Percentiles rank a stretch among this genome's conserved stretches.
Conservation (phyloP, 1,139 yeast genomes). For the Groenewaldozyma sp. region DNA sequence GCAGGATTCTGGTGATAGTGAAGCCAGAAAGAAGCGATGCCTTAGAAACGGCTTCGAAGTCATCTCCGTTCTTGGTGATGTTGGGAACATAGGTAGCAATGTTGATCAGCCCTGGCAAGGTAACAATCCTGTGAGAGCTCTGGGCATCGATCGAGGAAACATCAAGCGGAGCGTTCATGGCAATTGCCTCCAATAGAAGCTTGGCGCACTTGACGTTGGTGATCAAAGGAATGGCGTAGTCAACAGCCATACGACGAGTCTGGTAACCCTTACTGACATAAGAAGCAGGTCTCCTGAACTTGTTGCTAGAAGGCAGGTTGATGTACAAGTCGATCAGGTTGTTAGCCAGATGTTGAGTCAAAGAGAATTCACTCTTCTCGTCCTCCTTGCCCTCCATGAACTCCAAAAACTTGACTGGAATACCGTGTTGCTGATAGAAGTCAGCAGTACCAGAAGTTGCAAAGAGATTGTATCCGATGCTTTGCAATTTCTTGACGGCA, state of each 20-base stretch:
- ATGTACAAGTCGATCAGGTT: conserved; percentile 93
- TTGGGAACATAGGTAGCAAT: conserved; percentile 73
- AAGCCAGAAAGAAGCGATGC: conserved; percentile 78
- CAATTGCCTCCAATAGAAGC: conserved; percentile 84
- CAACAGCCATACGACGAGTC: conserved; percentile 99
- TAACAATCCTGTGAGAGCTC: conserved; percentile 75
- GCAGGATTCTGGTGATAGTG: conserved; percentile 75
- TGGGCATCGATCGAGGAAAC: conserved; percentile 80
- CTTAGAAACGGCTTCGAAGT: conserved; percentile 59
- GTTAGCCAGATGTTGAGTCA: conserved; percentile 93
- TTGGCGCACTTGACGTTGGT: conserved; percentile 98
- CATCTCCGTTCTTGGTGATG: conserved; percentile 39
- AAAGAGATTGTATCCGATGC: conserved; percentile 81
- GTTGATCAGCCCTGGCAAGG: conserved; percentile 81
- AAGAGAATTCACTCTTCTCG: conserved; percentile 87
- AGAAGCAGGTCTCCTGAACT: conserved; percentile 98
- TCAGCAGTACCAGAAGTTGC: conserved; percentile 99
- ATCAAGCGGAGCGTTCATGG: conserved; percentile 56
- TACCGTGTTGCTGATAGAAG: conserved; percentile 86
- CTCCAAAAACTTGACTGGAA: conserved; percentile 93
- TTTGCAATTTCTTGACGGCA: conserved; percentile 68
- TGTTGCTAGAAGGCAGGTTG: conserved; percentile 91
- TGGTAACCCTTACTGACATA: conserved; percentile 96
- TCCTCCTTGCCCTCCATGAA: conserved; percentile 57
- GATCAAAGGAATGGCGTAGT: conserved; percentile 93